Evolutionary conservation across 441 rosid genomes (phyloP), one percentile per base, ranked within the genome.

Genomic region (Codiaeum variegatum): DNA sequence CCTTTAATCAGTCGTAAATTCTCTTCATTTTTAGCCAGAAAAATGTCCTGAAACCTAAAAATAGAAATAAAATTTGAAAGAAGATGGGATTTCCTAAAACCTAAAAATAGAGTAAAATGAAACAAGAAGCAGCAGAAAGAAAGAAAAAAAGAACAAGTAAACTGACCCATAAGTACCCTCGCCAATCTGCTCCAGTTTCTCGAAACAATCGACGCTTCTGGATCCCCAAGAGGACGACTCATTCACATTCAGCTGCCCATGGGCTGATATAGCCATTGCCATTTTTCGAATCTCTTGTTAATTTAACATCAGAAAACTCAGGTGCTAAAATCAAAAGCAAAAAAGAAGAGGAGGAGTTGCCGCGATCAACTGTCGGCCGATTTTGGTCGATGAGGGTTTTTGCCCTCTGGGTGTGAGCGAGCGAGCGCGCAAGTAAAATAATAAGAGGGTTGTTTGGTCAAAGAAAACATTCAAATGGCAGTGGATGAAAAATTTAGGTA

Each of bases 111-210:
- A 44, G n/a, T 60, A 38, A 11, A 40, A 42, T 21, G 47, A 38
- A 16, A 56, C 31, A 40, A 36, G 16, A 51, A 24, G 15, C 24
- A 55, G 4, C 51, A 40, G 24, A 60, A 63, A 47, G n/a, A 12
- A 60, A 12, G 6, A 16, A 56, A 9, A 21, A 24, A 42, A 9
- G 42, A 38, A 38, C 28, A 55, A 2, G 69, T 28, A 47, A 56
- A 81, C 83, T 18, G n/a, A 91, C 98, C 98, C 97, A 59, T 91
- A 91, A 76, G 96, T 93, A 72, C 98, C 98, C 77, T 93, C 94
- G 46, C 98, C 97, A 78, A 93, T 90, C 83, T 93, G 98, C 75
- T 93, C 91, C 34, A 93, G 85, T 81, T 90, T 91, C 75, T 93
- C 94, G 80, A 93, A 93, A 79, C 97, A 89, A 83, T 93, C 95